Evolutionary conservation across 345 rosid species (phyloP).

Genomic region (Brassica cretica): DNA sequence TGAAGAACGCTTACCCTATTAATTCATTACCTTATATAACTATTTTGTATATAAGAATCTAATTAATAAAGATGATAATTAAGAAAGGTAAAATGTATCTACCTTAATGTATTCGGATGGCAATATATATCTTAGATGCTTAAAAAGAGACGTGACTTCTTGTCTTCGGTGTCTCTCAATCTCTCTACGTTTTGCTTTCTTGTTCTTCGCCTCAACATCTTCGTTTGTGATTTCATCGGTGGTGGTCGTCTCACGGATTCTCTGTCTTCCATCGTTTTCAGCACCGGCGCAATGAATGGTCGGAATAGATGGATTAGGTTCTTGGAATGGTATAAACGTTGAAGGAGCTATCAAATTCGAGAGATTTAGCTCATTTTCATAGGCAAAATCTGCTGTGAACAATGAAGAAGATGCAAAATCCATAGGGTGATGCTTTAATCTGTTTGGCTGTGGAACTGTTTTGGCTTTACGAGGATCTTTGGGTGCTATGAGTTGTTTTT

Average conservation of each 20-base stretch:
- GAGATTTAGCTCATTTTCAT: constrained; percentile 19
- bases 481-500: background rate
- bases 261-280: constrained; percentile 4
- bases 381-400: constrained; percentile 2
- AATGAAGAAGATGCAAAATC: constrained; percentile 18
- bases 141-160: constrained; percentile 25
- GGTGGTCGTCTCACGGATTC: background rate
- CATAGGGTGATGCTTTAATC: constrained; percentile 5
- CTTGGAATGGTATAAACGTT: constrained; percentile 17
- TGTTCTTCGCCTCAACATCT: constrained; percentile 2
- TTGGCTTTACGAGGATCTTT: background rate
- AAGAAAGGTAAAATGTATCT: background rate
- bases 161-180: constrained; percentile 32
- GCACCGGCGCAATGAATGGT: background rate
- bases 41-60: background rate
- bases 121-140: constrained; percentile 17
- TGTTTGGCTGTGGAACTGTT: background rate
- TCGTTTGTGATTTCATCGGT: background rate
- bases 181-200: constrained; percentile 29
- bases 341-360: constrained; percentile 24
- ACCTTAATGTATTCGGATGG: constrained; percentile 30
- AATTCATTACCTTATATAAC: background rate
- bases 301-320: constrained; percentile 9
- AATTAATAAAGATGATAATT: background rate
- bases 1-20: constrained; percentile 34